Conservation (phyloP, 441 rosid genomes). For the Sinapis alba region DNA sequence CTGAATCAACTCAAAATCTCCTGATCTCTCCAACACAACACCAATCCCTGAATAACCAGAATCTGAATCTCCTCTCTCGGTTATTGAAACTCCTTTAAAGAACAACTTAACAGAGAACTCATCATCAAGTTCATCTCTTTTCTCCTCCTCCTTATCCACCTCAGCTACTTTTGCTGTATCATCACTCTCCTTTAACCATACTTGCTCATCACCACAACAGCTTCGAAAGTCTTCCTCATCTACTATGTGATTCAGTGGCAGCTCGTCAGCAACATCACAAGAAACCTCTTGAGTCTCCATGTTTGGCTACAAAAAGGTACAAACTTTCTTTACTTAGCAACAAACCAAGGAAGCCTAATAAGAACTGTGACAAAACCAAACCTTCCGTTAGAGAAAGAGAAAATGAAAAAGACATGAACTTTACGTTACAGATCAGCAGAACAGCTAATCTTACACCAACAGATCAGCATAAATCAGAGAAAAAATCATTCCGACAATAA, state of each 20-base stretch:
- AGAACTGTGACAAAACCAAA: conserved; percentile 13
- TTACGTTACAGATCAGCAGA: conserved; percentile 6
- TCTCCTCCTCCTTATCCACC: conserved; percentile 35
- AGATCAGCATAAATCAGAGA: conserved; percentile 44
- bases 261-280: conserved; percentile 34
- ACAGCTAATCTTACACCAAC: conserved; percentile 35
- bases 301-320: conserved; percentile 26
- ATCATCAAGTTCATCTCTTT: conserved; percentile 54
- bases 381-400: not conserved
- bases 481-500: conserved; percentile 12
- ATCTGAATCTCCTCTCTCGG: conserved; percentile 55
- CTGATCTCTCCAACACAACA: conserved; percentile 73
- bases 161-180: conserved; percentile 41
- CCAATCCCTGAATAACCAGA: conserved; percentile 85
- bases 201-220: conserved; percentile 88
- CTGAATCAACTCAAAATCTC: conserved; percentile 57
- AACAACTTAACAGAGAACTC: conserved; percentile 80
- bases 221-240: conserved; percentile 92
- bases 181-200: conserved; percentile 74
- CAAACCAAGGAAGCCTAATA: conserved; percentile 20
- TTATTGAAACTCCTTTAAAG: conserved; percentile 78
- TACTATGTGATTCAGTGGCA: conserved; percentile 40
- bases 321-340: conserved; percentile 35
- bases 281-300: conserved; percentile 57
- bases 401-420: conserved; percentile 7